Percentiles rank a stretch among this genome's conserved stretches.
Conservation (phyloP, 2,329 filamentous ascomycete species). For the Elsinoe batatas region DNA sequence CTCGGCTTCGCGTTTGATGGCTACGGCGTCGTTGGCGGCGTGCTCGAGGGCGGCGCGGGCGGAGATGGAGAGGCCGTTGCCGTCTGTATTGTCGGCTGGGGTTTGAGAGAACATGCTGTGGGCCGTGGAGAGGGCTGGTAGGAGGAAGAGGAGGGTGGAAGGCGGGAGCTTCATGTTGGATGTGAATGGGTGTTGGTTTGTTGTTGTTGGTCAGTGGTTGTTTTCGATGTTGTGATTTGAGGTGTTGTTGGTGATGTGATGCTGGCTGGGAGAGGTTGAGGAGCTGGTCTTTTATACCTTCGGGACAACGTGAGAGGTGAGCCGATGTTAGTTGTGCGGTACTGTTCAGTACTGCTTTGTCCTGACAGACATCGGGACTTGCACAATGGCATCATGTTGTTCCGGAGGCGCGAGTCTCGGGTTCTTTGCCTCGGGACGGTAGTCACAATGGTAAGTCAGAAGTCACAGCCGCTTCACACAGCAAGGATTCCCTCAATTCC, state of each 20-base stretch:
- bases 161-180: background rate
- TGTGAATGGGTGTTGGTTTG: background rate
- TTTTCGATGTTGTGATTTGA: background rate
- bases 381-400: no score
- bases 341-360: no score
- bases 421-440: no score
- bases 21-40: background rate
- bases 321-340: background rate
- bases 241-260: background rate
- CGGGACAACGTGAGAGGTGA: background rate
- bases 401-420: no score
- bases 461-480: no score
- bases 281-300: no score
- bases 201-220: background rate
- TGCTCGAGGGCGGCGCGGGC: conserved; percentile 12
- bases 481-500: no score
- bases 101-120: background rate
- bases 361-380: no score
- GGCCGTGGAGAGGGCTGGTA: background rate
- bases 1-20: conserved; percentile 1
- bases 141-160: background rate
- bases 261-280: background rate
- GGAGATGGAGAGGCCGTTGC: background rate
- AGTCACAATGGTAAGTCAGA: no score
- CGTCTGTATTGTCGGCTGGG: background rate